phyloP scores from a whole-genome alignment of 768 basidiomycete species.

The Glaciozyma martinii region DNA sequence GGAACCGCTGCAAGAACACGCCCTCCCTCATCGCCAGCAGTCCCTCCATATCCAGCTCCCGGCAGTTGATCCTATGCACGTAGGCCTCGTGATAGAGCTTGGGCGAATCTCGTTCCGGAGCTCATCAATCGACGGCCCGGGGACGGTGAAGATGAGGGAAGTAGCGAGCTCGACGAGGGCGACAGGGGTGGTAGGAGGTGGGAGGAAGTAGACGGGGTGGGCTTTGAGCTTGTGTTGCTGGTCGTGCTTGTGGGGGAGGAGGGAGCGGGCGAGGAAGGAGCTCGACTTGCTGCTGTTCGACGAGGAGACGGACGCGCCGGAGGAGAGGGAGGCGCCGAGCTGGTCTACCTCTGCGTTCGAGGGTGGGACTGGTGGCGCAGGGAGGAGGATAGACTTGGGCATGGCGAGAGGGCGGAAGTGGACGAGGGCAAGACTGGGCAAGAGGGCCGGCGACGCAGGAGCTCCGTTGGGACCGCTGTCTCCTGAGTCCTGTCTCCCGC shows the following conservation, averaged over 20 bases:
- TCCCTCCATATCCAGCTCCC: constrained; percentile 17
- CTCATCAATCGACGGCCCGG: constrained; percentile 7
- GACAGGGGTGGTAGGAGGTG: constrained; percentile 4
- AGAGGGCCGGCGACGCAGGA: too few relatives aligned
- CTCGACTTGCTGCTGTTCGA: too few relatives aligned
- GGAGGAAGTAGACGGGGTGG: neutral
- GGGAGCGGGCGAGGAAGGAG: neutral
- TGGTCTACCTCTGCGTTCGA: too few relatives aligned
- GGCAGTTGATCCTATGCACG: constrained; percentile 12
- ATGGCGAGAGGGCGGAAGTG: too few relatives aligned
- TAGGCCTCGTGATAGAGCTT: constrained; percentile 19
- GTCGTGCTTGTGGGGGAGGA: neutral
- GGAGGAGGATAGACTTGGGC: too few relatives aligned
- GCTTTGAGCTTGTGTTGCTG: neutral
- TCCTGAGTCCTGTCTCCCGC: too few relatives aligned
- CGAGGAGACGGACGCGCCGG: neutral
- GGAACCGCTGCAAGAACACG: constrained; percentile 5
- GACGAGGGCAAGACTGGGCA: too few relatives aligned
- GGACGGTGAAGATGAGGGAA: constrained; percentile 3
- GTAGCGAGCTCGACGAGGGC: constrained; percentile 12
- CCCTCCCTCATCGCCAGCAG: neutral
- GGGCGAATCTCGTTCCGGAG: neutral
- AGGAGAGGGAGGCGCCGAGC: neutral
- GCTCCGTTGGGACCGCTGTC: too few relatives aligned
- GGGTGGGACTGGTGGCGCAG: too few relatives aligned